phyloP scores from a whole-genome alignment of 2,329 filamentous ascomycete species.

The Trichophaea hybrida region DNA sequence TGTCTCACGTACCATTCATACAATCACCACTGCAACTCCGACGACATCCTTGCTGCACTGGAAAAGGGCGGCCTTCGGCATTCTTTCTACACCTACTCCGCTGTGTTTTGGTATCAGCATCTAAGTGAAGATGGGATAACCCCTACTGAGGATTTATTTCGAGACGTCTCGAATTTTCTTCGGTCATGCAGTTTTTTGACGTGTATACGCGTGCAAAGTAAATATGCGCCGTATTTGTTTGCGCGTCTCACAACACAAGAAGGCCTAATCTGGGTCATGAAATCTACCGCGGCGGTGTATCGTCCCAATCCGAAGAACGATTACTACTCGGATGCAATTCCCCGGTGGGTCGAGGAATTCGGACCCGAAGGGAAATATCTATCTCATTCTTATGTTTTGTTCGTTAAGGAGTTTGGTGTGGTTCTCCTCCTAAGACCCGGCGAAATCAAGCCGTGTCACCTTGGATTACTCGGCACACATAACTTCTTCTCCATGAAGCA shows the following conservation, averaged over 20 bases:
- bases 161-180: not conserved
- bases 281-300: too few relatives aligned
- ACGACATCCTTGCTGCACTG: too few relatives aligned
- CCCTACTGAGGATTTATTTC: not conserved
- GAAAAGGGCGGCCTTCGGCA: not conserved
- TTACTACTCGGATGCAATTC: constrained; percentile 5
- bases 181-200: constrained; percentile 3
- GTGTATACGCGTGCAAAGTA: not conserved
- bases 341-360: not conserved
- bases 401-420: constrained; percentile 9
- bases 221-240: constrained; percentile 7
- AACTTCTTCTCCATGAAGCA: not conserved
- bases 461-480: not conserved
- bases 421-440: constrained; percentile 4
- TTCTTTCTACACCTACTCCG: constrained; percentile 3
- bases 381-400: not conserved
- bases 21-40: not conserved
- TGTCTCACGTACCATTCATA: constrained; percentile 2
- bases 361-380: not conserved
- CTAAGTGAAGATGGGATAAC: not conserved
- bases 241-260: not conserved
- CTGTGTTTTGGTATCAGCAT: constrained; percentile 3
- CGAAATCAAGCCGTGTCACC: not conserved
- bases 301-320: too few relatives aligned
- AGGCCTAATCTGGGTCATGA: too few relatives aligned